A percentile compares a stretch with the other conserved stretches of the same genome.
Conservation (phyloP, 2,329 filamentous ascomycete species). For the Verticillium nonalfalfae region DNA sequence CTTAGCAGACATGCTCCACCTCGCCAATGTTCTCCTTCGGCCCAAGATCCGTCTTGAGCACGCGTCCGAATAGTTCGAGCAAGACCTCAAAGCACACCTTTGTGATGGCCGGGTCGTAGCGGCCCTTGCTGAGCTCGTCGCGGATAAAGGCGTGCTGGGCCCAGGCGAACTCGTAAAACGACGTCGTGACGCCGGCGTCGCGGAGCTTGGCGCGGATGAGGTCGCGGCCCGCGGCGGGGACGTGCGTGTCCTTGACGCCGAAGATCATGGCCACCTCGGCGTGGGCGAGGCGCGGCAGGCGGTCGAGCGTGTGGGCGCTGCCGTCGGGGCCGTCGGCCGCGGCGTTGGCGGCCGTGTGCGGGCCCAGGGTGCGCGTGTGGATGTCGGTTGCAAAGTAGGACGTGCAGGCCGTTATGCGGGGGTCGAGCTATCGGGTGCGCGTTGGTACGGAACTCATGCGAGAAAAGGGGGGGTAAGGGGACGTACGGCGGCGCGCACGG, state of each 20-base stretch:
- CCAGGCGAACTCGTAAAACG: constrained; percentile 87
- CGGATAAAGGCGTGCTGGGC: constrained; percentile 93
- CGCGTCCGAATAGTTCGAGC: constrained; percentile 75
- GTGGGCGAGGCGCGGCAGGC: constrained; percentile 63
- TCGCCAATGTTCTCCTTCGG: constrained; percentile 54
- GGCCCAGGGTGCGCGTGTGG: constrained; percentile 71
- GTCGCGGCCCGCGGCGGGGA: constrained; percentile 75
- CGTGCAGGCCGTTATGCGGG: constrained; percentile 68
- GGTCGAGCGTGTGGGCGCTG: constrained; percentile 47
- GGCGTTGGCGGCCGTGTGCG: constrained; percentile 40
- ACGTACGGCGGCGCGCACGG: constrained; percentile 50
- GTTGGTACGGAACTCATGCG: neutral
- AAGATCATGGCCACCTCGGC: constrained; percentile 86
- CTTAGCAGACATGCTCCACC: constrained; percentile 67
- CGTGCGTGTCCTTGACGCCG: constrained; percentile 85
- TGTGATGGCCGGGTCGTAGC: constrained; percentile 81
- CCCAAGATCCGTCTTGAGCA: constrained; percentile 73
- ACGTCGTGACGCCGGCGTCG: constrained; percentile 66
- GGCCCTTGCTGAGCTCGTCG: constrained; percentile 87
- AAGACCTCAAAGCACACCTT: constrained; percentile 90
- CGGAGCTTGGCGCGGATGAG: constrained; percentile 77
- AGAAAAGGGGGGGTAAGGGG: neutral
- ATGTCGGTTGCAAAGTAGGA: constrained; percentile 94
- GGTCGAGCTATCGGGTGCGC: constrained; percentile 50
- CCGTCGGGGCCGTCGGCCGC: constrained; percentile 26